Conservation (phyloP, 1,284 basidiomycete genomes). For the Thelephora terrestris region DNA sequence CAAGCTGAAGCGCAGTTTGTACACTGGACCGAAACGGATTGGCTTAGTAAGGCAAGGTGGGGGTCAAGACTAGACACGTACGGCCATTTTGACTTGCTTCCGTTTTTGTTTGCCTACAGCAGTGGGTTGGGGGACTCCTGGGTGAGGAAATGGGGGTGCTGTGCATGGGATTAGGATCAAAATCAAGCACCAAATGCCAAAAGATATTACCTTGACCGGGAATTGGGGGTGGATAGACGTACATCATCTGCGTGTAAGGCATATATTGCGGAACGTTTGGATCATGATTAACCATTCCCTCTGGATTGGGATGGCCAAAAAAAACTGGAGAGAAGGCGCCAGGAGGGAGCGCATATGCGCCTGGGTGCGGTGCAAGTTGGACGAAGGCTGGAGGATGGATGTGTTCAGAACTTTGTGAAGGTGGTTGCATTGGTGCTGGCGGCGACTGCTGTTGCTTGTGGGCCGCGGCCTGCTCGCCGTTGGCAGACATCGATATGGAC, state of each 20-base stretch:
- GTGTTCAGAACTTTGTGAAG: constrained; percentile 10
- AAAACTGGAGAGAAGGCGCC: neutral
- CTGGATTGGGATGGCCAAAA: constrained; percentile 1
- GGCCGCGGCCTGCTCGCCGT: no score
- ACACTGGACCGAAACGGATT: constrained; percentile 34
- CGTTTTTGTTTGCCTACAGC: constrained; percentile 47
- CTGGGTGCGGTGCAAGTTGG: neutral
- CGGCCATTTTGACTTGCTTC: constrained; percentile 84
- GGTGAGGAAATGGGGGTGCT: constrained; percentile 25
- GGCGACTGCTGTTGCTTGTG: no score
- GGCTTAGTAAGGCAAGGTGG: constrained; percentile 6
- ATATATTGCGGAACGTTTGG: constrained; percentile 6
- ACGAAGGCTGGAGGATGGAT: constrained; percentile 4
- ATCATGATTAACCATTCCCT: constrained; percentile 4
- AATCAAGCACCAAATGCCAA: neutral
- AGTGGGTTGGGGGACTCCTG: constrained; percentile 13
- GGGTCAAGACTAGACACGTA: constrained; percentile 27
- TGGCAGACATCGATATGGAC: no score
- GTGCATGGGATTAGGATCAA: constrained; percentile 15
- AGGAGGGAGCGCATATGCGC: neutral
- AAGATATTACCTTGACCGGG: constrained; percentile 35
- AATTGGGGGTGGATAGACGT: constrained; percentile 41
- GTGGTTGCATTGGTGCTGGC: constrained; percentile 14
- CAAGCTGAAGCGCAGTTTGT: constrained; percentile 81
- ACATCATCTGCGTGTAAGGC: constrained; percentile 33